Evolutionary conservation across 2,329 filamentous ascomycete species (phyloP), one percentile per base, ranked within the genome.

Genomic region (Dryadomyces quercus-mongolicae): DNA sequence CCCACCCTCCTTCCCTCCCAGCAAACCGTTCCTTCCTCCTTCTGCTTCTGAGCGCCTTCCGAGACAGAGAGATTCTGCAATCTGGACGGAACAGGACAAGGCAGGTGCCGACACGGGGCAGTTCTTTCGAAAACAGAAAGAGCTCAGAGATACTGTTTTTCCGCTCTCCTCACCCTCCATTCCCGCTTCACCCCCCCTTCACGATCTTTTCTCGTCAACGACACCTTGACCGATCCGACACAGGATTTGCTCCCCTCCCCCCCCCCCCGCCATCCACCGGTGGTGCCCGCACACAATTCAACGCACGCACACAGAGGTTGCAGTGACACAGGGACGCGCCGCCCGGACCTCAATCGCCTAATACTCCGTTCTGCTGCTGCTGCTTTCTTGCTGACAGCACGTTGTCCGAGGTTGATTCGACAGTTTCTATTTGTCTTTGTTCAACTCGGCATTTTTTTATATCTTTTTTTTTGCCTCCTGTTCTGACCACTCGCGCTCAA

Each of bases 21-120:
- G 49, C 36, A 45, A 42, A n/a, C n/a, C 42, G 50, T 52, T 46
- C 42, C 42, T 46, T 45, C 42, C 42, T 52, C 50, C 38, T 22
- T 16, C 25, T 46, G 40, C 18, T 31, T 34, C 47, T 40, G 15
- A 51, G 10, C 16, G 40, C n/a, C 16, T 20, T 12, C 13, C 36
- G 18, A 1, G 18, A 7, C 45, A 13, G 7, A 31, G 9, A 31
- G 13, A n/a, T 20, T 44, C 49, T 31, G 8, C 49, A 31, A 25
- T 31, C 36, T 16, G 49, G 22, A 43, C 42, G 18, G 9, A 46
- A 46, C 42, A 38, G 51, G 43, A 52, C 31, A 45, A 13, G 51
- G 51, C 31, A 47, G 51, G 42, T 21, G 40, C 51, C 12, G 10
- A 45, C n/a, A 38, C 16, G 31, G 22, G 42, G 9, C n/a, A 45